Evolutionary conservation across 176 grass and related monocot genomes (phyloP).

Genomic region (Leersia perrieri): DNA sequence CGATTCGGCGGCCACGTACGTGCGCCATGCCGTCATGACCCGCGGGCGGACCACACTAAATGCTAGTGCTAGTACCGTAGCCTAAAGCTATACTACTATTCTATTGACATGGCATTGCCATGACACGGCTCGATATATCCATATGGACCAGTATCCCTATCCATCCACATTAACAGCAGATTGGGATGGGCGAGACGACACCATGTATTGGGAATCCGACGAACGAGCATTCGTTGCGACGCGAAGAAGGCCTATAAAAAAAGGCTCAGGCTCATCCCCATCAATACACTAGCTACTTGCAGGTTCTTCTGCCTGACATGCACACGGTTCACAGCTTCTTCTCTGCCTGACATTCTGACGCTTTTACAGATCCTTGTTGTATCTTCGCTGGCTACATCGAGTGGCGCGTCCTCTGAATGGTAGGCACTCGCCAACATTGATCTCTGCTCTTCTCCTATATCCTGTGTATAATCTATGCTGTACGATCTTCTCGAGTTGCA

Average conservation of each 20-base stretch:
- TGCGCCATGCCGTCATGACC: too few relatives aligned
- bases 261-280: not conserved
- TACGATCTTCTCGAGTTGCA: not conserved
- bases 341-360: not conserved
- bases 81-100: not conserved
- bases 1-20: slow-evolving; percentile 24
- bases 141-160: too few relatives aligned
- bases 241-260: slow-evolving; percentile 14
- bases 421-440: not conserved
- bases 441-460: too few relatives aligned
- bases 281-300: not conserved
- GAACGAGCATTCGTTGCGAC: not conserved
- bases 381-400: not conserved
- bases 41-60: not conserved
- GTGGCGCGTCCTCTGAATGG: not conserved
- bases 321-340: not conserved
- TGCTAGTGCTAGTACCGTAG: not conserved
- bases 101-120: not conserved
- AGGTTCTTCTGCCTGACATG: not conserved
- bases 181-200: not conserved
- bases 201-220: not conserved
- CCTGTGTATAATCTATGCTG: not conserved
- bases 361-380: not conserved
- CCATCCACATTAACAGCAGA: not conserved
- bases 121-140: not conserved